These are phyloP conservation scores for Claviceps maximensis DNA, from an alignment of 2,329 filamentous ascomycete genomes.

Conservation along the genomic window DNA sequence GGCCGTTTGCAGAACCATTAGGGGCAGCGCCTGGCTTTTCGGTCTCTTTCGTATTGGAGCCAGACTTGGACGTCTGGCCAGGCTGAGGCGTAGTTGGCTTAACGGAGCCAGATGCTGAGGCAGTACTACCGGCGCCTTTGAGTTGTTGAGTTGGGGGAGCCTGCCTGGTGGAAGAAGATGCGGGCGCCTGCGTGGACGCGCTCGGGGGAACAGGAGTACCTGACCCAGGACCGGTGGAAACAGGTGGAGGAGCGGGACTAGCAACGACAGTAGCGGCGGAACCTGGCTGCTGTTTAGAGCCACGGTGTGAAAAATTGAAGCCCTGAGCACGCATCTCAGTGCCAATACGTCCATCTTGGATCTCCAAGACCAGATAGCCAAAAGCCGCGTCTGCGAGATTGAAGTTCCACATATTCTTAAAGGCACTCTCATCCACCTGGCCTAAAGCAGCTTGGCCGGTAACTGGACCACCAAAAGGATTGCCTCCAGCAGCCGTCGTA, in stretches of 20 bases:
- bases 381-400: conserved; percentile 96
- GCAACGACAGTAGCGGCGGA: conserved; percentile 22
- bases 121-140: conserved; percentile 27
- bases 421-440: conserved; percentile 93
- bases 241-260: conserved; percentile 17
- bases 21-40: conserved; percentile 39
- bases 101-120: conserved; percentile 18
- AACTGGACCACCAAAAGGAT: conserved; percentile 84
- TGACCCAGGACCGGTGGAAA: conserved; percentile 10
- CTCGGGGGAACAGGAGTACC: conserved; percentile 23
- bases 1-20: conserved; percentile 40
- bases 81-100: conserved; percentile 38
- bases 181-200: conserved; percentile 21
- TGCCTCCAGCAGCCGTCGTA: conserved; percentile 82
- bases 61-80: conserved; percentile 26
- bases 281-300: conserved; percentile 56
- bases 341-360: conserved; percentile 89
- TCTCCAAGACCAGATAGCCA: conserved; percentile 86
- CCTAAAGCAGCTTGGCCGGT: conserved; percentile 61
- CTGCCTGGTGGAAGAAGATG: conserved; percentile 23
- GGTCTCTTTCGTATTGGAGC: conserved; percentile 34
- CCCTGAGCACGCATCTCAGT: conserved; percentile 98
- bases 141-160: conserved; percentile 24
- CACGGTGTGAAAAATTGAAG: conserved; percentile 97
- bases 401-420: conserved; percentile 99